Base-by-base conservation (phyloP, 345 rosid genomes). In the Erysimum cheiranthoides region DNA sequence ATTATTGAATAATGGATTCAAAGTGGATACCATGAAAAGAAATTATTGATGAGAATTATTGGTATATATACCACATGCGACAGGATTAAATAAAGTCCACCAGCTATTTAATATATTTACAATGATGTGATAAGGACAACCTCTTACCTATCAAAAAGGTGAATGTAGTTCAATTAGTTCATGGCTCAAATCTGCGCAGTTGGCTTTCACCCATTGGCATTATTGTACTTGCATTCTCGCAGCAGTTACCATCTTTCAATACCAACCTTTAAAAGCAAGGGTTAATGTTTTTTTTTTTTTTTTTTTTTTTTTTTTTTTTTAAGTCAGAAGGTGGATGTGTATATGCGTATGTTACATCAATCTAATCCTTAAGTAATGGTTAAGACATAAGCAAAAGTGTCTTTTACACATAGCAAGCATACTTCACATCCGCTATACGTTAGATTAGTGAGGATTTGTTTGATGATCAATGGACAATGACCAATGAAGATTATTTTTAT, bases 101-200 rank as follows among this genome's bases (percentile, higher is more conserved):
- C 21, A 62, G 36, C 66, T 54, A 61, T 51, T 11, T 31, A 36
- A 21, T 13, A 66, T 45, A 57, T 73, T 43, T 16, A 36, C 13
- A 46, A 28, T 54, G 27, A 65, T 58, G 39, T 59, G 77, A 78
- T 47, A 58, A 47, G 81, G 73, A 71, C 81, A 71, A 49, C 56
- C 50, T 71, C 56, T 59, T 71, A 42, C 68, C 70, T 70, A 70
- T 70, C 80, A 77, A 45, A 76, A 70, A 63, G 60, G 38, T 62
- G 10, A 63, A 54, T 8, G 28, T 11, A 21, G 28, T 31, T 70
- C 17, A 5, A 4, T 52, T 68, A 39, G 5, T 14, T 66, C 79
- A 60, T 61, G 70, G 54, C 75, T 70, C 68, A 57, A 10, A 47
- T 47, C 31, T 38, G 14, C 6, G 40, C 68, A 70, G 31, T 31